Evolutionary conservation across 129 eudicot genomes (phyloP).

Genomic region (Flaveria trinervia): DNA sequence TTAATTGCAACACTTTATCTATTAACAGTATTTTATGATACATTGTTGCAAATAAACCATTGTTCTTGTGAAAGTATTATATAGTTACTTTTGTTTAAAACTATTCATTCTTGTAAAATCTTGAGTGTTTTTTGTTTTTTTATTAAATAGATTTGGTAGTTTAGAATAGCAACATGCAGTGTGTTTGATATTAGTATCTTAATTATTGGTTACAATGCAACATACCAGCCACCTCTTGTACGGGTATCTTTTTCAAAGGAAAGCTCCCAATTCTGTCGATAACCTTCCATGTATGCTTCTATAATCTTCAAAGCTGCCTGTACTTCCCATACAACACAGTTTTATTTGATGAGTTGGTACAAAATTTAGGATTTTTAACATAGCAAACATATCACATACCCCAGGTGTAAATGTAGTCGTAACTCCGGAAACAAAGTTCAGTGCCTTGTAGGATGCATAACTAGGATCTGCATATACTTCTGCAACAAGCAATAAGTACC

Average conservation of each 20-base stretch:
- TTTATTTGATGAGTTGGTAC: slow-evolving; percentile 10
- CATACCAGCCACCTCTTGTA: slow-evolving; percentile 92
- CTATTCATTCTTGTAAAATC: too few species aligned
- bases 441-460: slow-evolving; percentile 77
- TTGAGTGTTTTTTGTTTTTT: too few species aligned
- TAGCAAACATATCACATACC: slow-evolving; percentile 43
- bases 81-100: background rate
- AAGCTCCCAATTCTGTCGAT: slow-evolving; percentile 91
- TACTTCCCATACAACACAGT: background rate
- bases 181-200: background rate
- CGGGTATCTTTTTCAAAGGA: slow-evolving; percentile 93
- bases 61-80: too few species aligned
- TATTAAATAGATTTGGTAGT: background rate
- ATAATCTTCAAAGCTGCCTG: slow-evolving; percentile 92
- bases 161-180: background rate
- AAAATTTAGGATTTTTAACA: slow-evolving; percentile 1
- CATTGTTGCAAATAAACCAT: background rate
- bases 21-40: background rate
- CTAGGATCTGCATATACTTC: slow-evolving; percentile 96
- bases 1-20: background rate
- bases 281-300: slow-evolving; percentile 83
- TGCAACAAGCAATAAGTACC: slow-evolving; percentile 40
- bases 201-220: slow-evolving; percentile 5
- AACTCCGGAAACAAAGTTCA: slow-evolving; percentile 82
- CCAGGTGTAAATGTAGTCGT: slow-evolving; percentile 85